A percentile compares a stretch with the other conserved stretches of the same genome.
phyloP scores from a whole-genome alignment of 805 yeast genomes.

The Myxozyma geophila region DNA sequence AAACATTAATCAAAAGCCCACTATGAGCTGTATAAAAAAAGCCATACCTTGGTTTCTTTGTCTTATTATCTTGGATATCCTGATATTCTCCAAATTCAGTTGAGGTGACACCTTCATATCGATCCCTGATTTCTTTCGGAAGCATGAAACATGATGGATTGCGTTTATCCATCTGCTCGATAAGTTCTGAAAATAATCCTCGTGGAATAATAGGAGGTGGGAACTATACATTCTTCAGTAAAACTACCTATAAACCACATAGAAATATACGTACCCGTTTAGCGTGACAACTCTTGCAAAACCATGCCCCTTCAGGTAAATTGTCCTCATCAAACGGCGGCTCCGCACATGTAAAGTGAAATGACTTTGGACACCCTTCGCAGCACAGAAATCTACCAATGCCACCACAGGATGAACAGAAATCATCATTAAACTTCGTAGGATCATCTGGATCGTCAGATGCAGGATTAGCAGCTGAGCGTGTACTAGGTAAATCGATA shows the following conservation, averaged over 20 bases:
- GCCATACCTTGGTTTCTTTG: conserved; percentile 29
- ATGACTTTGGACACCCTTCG: conserved; percentile 88
- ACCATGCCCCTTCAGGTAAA: conserved; percentile 90
- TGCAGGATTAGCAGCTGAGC: conserved; percentile 39
- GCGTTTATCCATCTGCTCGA: conserved; percentile 60
- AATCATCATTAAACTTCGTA: conserved; percentile 72
- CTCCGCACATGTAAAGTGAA: conserved; percentile 87
- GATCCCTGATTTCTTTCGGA: conserved; percentile 70
- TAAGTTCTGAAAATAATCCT: conserved; percentile 59
- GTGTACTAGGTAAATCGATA: conserved; percentile 44
- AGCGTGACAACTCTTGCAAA: conserved; percentile 73
- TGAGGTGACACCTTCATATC: conserved; percentile 71
- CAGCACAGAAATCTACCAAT: conserved; percentile 91
- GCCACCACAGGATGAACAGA: conserved; percentile 87
- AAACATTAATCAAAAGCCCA: conserved; percentile 42
- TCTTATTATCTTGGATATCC: conserved; percentile 46
- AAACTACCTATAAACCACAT: conserved; percentile 8
- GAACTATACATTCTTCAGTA: conserved; percentile 20
- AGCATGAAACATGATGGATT: conserved; percentile 71
- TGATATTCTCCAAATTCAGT: conserved; percentile 73
- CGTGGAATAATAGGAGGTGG: conserved; percentile 46
- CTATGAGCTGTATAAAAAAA: background rate
- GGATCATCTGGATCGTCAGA: conserved; percentile 42
- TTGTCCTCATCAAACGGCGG: conserved; percentile 81
- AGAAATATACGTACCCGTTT: conserved; percentile 41